Evolutionary conservation across 306 rosid genomes (phyloP), one percentile per base, ranked within the genome.

Genomic region (Crotalaria pallida): DNA sequence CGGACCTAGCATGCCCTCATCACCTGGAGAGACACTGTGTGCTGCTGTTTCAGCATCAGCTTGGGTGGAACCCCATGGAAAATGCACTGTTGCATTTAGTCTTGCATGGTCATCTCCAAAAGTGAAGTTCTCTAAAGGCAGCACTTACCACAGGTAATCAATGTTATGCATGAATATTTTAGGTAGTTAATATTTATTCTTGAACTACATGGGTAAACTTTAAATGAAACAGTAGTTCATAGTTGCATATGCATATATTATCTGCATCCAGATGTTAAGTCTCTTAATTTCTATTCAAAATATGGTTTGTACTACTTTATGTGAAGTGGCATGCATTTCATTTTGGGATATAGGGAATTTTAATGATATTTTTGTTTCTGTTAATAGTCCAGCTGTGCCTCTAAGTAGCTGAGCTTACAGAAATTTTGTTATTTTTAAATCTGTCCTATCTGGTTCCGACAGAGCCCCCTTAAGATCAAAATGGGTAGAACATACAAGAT

Each of bases 31-130:
- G 86, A 84, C 97, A 7, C 86, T 82, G 15, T 94, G 99, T 78
- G 97, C 97, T 75, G 97, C 96, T 53, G 99, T 94, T 61, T 83
- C 99, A 69, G 99, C 97, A 76, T 81, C 99, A 33, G 68, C 99
- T 36, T 94, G 97, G 97, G 99, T 94, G 50, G 99, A 94, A 84
- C 96, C 99, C 74, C 97, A 91, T 86, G 97, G 99, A 84, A 94
- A 88, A 77, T 88, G 96, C 74, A 94, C 97, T 23, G 86, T 94
- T 9, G 92, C 99, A 50, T 94, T 94, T 88, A 76, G 91, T 73
- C 84, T 94, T 44, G 92, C 97, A 57, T 94, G 99, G 99, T 83
- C 99, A 74, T 94, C 99, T 71, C 97, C 99, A 5, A 94, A 91
- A 90, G 83, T 94, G 1, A 90, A 91, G 84, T 94, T 91, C 80